Evolutionary conservation across 192 early-diverging fungal genomes (phyloP).

Genomic region (Piromyces sp.): DNA sequence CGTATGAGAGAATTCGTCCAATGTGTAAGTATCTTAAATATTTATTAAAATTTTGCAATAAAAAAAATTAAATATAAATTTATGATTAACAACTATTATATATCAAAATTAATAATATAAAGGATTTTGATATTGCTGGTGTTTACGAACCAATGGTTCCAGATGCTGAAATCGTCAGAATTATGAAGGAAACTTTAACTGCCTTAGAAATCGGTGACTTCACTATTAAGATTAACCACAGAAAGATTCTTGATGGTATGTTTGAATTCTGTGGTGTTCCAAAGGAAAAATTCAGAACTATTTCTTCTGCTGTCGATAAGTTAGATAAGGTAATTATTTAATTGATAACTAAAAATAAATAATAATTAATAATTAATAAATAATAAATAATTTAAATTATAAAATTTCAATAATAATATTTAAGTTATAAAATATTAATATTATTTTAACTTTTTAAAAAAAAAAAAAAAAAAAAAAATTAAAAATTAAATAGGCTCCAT

Average conservation of each 20-base stretch:
- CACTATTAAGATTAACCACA: constrained; percentile 88
- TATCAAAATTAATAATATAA: neutral
- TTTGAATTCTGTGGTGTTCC: constrained; percentile 93
- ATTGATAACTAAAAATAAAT: neutral
- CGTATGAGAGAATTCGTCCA: constrained; percentile 98
- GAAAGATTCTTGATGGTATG: constrained; percentile 93
- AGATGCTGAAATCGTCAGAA: constrained; percentile 72
- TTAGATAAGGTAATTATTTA: constrained; percentile 60
- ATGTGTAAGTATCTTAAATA: constrained; percentile 43
- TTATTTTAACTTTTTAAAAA: too few relatives aligned
- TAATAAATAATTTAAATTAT: neutral
- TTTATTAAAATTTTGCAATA: too few relatives aligned
- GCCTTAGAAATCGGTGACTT: constrained; percentile 73
- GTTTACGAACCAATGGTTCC: constrained; percentile 90
- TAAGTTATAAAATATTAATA: too few relatives aligned
- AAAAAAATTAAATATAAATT: too few relatives aligned
- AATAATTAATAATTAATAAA: neutral
- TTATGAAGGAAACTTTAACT: constrained; percentile 65
- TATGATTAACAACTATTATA: too few relatives aligned
- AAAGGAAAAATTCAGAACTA: constrained; percentile 63
- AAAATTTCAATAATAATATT: too few relatives aligned
- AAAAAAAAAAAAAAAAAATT: too few relatives aligned
- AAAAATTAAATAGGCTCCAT: constrained; percentile 34
- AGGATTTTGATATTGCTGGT: constrained; percentile 97
- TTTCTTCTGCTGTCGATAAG: constrained; percentile 96